Percentiles rank a stretch among this genome's conserved stretches.
phyloP scores from a whole-genome alignment of 306 rosid genomes.

The Dicorynia guianensis region DNA sequence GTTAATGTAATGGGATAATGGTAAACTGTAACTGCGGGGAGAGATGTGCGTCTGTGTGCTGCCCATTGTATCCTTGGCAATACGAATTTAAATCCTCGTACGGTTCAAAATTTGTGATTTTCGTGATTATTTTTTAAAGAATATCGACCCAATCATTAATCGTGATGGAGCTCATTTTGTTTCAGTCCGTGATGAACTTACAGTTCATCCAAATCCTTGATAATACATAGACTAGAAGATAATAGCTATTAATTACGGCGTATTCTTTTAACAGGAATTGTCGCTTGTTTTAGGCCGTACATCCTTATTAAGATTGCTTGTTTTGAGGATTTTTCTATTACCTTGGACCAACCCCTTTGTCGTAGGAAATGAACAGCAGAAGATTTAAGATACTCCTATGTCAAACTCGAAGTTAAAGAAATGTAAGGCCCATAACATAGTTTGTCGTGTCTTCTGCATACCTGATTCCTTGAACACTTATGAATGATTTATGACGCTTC shows the following conservation, averaged over 20 bases:
- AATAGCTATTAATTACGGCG: background rate
- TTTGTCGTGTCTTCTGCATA: background rate
- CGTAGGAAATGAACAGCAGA: constrained; percentile 21
- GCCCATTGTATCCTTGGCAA: constrained; percentile 20
- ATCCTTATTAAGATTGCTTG: constrained; percentile 36
- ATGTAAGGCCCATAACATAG: background rate
- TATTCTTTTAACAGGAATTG: constrained; percentile 1
- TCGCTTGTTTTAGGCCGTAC: constrained; percentile 34
- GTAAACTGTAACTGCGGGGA: constrained; percentile 45
- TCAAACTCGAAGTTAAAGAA: constrained; percentile 34
- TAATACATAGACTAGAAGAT: too few relatives aligned
- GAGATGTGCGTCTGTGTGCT: constrained; percentile 24
- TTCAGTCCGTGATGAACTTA: too few relatives aligned
- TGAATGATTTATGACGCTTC: too few relatives aligned
- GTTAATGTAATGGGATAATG: constrained; percentile 30
- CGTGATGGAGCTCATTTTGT: too few relatives aligned
- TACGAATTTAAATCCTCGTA: too few relatives aligned
- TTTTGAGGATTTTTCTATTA: constrained; percentile 36
- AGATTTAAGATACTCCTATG: constrained; percentile 45
- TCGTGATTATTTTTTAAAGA: too few relatives aligned
- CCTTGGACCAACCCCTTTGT: constrained; percentile 26
- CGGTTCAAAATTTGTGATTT: too few relatives aligned
- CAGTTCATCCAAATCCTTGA: too few relatives aligned
- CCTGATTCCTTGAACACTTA: too few relatives aligned
- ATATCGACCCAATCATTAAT: too few relatives aligned